These are phyloP conservation scores for Geotrichum australiense DNA, from an alignment of 1,139 yeast genomes.

Conservation along the genomic window DNA sequence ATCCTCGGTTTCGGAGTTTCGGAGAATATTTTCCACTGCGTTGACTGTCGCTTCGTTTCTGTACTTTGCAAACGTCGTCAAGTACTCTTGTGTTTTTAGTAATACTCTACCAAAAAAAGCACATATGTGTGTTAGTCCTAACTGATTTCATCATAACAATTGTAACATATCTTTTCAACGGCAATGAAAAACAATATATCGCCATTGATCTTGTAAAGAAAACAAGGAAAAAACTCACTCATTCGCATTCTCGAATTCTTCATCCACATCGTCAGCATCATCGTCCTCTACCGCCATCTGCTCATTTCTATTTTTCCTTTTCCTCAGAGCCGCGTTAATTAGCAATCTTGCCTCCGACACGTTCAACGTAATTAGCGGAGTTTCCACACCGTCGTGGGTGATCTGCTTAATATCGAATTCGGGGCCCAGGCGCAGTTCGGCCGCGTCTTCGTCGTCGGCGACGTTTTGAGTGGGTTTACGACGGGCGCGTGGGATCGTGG, in stretches of 20 bases:
- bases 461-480: conserved; percentile 58
- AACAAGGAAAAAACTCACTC: not conserved
- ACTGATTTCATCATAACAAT: conserved; percentile 31
- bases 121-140: not conserved
- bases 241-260: conserved; percentile 27
- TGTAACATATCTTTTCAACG: not conserved
- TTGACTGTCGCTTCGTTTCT: conserved; percentile 88
- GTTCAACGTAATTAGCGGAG: conserved; percentile 75
- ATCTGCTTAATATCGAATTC: conserved; percentile 80
- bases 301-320: no score
- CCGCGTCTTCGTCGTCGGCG: conserved; percentile 77
- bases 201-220: not conserved
- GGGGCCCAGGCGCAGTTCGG: conserved; percentile 79
- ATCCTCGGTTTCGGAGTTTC: conserved; percentile 56
- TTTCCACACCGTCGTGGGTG: conserved; percentile 71
- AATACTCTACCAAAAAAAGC: conserved; percentile 44
- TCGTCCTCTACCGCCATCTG: no score
- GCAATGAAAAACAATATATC: not conserved
- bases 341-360: conserved; percentile 83
- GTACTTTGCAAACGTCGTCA: conserved; percentile 80
- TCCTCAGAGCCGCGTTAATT: conserved; percentile 83
- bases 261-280: conserved; percentile 36
- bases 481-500: conserved; percentile 78
- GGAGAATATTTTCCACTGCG: conserved; percentile 83
- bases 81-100: conserved; percentile 85